Percentiles rank a stretch among this genome's conserved stretches.
Evolutionary conservation across 83 land plant genomes (phyloP).

Genomic region (Diphasiastrum complanatum): DNA sequence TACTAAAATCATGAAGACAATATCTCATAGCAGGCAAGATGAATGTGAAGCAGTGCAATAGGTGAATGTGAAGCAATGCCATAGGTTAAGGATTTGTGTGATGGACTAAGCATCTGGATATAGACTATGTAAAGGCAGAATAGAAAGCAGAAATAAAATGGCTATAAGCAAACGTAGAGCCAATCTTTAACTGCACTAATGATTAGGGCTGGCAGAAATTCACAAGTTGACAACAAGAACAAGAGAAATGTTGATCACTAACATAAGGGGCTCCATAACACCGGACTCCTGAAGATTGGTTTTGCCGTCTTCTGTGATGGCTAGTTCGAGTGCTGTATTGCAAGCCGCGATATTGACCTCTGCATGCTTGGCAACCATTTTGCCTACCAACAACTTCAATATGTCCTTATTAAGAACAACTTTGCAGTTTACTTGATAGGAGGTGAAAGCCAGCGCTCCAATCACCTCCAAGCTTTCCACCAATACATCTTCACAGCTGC

Average conservation of each 20-base stretch:
- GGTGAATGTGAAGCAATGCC: no score
- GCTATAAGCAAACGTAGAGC: no score
- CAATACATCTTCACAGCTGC: constrained; percentile 29
- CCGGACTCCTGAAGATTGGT: constrained; percentile 30
- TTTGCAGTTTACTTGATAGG: constrained; percentile 36
- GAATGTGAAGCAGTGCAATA: no score
- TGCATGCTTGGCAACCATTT: constrained; percentile 5
- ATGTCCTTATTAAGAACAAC: constrained; percentile 29
- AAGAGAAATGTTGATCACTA: no score
- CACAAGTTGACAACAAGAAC: no score
- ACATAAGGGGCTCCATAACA: background rate
- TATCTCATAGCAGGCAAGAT: no score
- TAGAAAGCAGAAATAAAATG: no score
- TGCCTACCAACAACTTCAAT: constrained; percentile 24
- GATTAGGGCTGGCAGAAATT: no score
- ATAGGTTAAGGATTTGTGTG: no score
- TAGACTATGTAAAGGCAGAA: no score
- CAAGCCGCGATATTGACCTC: constrained; percentile 30
- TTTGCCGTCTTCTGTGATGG: constrained; percentile 33
- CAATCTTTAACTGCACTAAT: background rate
- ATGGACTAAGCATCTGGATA: no score
- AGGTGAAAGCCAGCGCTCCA: constrained; percentile 38
- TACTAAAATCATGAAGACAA: no score
- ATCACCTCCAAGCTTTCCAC: constrained; percentile 27
- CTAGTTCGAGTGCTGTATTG: constrained; percentile 54